Base-by-base conservation (phyloP, 371 early-diverging fungal genomes). In the Mucor circinelloides region DNA sequence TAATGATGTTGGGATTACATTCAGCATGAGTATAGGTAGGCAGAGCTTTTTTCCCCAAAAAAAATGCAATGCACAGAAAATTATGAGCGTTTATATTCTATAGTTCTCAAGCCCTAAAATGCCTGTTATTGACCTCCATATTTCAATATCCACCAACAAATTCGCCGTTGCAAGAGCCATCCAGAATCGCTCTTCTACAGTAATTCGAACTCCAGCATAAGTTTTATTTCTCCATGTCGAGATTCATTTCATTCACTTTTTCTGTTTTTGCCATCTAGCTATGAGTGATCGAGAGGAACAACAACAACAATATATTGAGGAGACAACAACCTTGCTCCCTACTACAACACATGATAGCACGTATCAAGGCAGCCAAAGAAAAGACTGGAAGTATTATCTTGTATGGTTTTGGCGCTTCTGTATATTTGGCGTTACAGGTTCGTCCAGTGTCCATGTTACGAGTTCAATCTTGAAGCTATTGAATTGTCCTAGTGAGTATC, bases 401-500 rank as follows among this genome's bases (percentile, higher is more conserved):
- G 15, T 72, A 2, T 83, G 78, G 82, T 12, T 72, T 10, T 78
- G 78, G 78, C 63, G 83, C 4, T 56, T 83, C 32, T 63, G 57
- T 25, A 75, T 83, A 9, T 83, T 83, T 65, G 75, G 59, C 17
- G 36, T 83, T 6, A 75, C 76, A 3, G 83, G 83, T 3, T 83
- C 83, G 17, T 72, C 76, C 6, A 83, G 80, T 70, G 70, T 80
- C 12, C 69, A 66, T 13, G 72, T 83, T 12, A 78, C 80, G 4
- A 60, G 74, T n/a, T 31, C 31, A 19, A n/a, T 56, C 8, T 60
- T 74, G 19, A 69, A 44, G 25, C 50, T 46, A 17, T 25, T 69
- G 21, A 57, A 44, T 58, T 64, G 58, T 54, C n/a, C 58, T 60
- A 64, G 71, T 75, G 50, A 48, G 52, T 46, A 61, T 63, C 13